A percentile compares a stretch with the other conserved stretches of the same genome.
Conservation (phyloP, 2,329 filamentous ascomycete genomes). For the Neoascochyta sp. region DNA sequence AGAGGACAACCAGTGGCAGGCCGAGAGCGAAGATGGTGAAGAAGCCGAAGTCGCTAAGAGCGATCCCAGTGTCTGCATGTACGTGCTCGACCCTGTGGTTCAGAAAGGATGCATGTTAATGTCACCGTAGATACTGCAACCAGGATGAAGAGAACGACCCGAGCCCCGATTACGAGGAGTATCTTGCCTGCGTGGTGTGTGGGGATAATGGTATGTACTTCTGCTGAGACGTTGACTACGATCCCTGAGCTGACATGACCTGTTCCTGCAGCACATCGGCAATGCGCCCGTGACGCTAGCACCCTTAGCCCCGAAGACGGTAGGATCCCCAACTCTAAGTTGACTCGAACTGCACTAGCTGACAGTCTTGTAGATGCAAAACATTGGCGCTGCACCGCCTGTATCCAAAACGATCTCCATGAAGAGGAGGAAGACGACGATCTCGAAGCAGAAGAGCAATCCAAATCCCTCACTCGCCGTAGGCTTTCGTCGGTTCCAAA, state of each 20-base stretch:
- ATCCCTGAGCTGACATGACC: conserved; percentile 46
- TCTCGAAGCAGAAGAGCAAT: conserved; percentile 3
- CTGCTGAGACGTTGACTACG: conserved; percentile 19
- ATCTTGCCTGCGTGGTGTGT: conserved; percentile 72
- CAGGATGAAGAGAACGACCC: conserved; percentile 80
- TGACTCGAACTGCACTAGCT: conserved; percentile 11
- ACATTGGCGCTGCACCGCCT: conserved; percentile 61
- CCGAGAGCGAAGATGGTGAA: conserved; percentile 52
- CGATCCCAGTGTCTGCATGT: conserved; percentile 63
- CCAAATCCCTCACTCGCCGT: conserved; percentile 40
- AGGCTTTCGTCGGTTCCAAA: conserved; percentile 62
- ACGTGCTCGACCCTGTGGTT: no score
- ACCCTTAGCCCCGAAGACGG: conserved; percentile 61
- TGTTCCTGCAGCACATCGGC: conserved; percentile 71
- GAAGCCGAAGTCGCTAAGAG: conserved; percentile 55
- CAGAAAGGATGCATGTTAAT: no score
- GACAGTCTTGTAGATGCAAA: conserved; percentile 47
- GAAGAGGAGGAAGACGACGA: conserved; percentile 11
- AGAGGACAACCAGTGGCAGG: conserved; percentile 54
- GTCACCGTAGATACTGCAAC: conserved; percentile 65
- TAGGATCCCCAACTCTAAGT: conserved; percentile 44
- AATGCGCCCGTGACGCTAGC: conserved; percentile 75
- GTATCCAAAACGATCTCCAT: conserved; percentile 47
- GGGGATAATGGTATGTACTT: conserved; percentile 71
- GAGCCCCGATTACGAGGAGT: conserved; percentile 74